phyloP scores from a whole-genome alignment of 345 rosid species.

The Hibiscus tridactylites region DNA sequence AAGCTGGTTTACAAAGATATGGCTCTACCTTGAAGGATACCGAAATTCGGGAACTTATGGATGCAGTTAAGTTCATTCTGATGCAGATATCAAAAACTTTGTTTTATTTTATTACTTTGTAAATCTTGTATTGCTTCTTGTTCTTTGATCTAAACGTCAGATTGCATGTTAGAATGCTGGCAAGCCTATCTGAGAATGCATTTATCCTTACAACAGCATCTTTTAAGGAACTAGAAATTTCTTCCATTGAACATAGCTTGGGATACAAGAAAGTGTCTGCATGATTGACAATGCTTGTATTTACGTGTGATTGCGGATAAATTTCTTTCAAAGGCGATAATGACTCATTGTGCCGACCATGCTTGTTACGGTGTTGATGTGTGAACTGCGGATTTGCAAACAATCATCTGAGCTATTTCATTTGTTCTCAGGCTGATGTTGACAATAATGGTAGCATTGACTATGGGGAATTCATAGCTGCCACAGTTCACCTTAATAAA shows the following conservation, averaged over 20 bases:
- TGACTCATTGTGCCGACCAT: not conserved
- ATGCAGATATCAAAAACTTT: not conserved
- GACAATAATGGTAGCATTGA: slow-evolving; percentile 97
- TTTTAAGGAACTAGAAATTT: not conserved
- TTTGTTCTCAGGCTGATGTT: slow-evolving; percentile 74
- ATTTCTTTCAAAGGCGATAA: not conserved
- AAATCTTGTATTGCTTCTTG: not conserved
- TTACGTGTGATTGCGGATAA: not conserved
- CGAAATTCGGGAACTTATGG: slow-evolving; percentile 97
- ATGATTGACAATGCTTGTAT: not conserved
- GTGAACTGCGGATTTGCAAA: slow-evolving; percentile 9
- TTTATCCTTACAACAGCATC: not conserved
- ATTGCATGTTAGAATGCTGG: not conserved
- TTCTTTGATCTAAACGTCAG: not conserved
- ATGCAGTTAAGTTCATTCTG: slow-evolving; percentile 59
- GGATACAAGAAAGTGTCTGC: not conserved
- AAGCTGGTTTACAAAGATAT: slow-evolving; percentile 90
- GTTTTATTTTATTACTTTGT: not conserved
- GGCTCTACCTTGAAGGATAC: slow-evolving; percentile 93
- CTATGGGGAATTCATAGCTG: slow-evolving; percentile 94
- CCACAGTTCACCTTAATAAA: slow-evolving; percentile 88
- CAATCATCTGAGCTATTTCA: slow-evolving; percentile 4
- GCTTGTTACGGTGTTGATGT: not conserved
- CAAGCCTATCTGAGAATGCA: not conserved
- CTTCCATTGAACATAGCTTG: not conserved